A percentile compares a stretch with the other conserved stretches of the same genome.
Conservation (phyloP, 2,329 filamentous ascomycete species). For the Dothistroma septosporum region DNA sequence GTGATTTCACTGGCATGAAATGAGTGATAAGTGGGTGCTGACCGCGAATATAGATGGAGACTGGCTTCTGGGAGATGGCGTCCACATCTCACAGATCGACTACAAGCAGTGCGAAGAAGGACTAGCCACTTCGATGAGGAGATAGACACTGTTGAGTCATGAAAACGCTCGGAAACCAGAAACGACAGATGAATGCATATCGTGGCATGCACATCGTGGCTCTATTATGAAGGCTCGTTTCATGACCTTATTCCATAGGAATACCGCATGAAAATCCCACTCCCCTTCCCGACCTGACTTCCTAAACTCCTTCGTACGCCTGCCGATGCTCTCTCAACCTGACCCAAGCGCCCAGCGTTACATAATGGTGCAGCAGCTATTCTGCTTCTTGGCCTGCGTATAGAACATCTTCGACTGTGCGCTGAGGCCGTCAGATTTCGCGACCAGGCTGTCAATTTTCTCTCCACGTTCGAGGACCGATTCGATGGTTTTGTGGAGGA, state of each 20-base stretch:
- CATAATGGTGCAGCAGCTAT: constrained; percentile 57
- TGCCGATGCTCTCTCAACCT: constrained; percentile 9
- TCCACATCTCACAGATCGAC: background rate
- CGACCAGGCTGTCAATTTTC: constrained; percentile 91
- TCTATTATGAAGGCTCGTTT: background rate
- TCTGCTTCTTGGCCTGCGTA: constrained; percentile 62
- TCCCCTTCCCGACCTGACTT: background rate
- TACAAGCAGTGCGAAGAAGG: background rate
- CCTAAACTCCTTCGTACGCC: constrained; percentile 8
- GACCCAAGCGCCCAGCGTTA: constrained; percentile 26
- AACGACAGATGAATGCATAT: background rate
- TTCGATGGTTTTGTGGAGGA: constrained; percentile 95
- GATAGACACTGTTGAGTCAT: background rate
- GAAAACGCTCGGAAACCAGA: background rate
- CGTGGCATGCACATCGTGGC: background rate
- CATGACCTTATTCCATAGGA: background rate
- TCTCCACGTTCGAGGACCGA: constrained; percentile 85
- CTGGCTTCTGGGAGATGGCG: constrained; percentile 72
- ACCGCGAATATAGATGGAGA: constrained; percentile 57
- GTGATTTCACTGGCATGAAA: constrained; percentile 43
- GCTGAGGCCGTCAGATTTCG: constrained; percentile 87
- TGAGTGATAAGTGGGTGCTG: background rate
- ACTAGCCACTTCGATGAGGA: background rate
- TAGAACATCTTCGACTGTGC: constrained; percentile 98
- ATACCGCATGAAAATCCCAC: background rate